Evolutionary conservation across 2,329 filamentous ascomycete genomes (phyloP), one percentile per base, ranked within the genome.

Genomic region (Fusarium mexicanum): DNA sequence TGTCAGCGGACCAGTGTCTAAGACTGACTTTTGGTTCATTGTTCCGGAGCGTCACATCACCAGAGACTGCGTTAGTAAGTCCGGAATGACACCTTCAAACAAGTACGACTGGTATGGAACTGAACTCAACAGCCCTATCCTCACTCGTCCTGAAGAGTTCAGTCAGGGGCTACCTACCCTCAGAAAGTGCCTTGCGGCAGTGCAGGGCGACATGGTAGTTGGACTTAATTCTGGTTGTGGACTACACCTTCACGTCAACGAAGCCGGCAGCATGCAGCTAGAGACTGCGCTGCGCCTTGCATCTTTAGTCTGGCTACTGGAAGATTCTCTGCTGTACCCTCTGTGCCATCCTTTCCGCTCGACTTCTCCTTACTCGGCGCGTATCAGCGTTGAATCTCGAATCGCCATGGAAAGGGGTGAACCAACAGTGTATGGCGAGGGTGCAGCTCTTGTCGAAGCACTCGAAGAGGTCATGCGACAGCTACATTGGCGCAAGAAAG

Each of bases 41-140:
- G 73, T 71, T 18, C 61, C 65, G 22, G 77, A 79, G 43, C n/a
- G 48, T 16, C 73, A 77, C 48, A 77, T 79, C 24, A 73, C 74
- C 29, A 51, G 41, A 46, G 71, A 79, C 47, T 57, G 74, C 51
- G 53, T 47, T 38, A 58, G 61, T 47, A 55, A 73, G 38, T 67
- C 68, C 24, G 47, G 51, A 29, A 74, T 64, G 43, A 69, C 64
- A 35, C 70, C 76, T 43, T 71, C 76, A 35, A 48, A 48, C 24
- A 61, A 66, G 8, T 78, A 76, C 61, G 61, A 69, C 51, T 80
- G 77, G 78, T 74, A 69, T 48, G 76, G 72, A 31, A 69, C 72
- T 41, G 79, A 80, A 59, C 62, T 80, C 61, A 80, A 76, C 65
- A 78, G 69, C 48, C 76, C 76, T 20, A 73, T 80, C 24, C 58